Base-by-base conservation (phyloP, 805 yeast species). In the Lachancea meyersii region DNA sequence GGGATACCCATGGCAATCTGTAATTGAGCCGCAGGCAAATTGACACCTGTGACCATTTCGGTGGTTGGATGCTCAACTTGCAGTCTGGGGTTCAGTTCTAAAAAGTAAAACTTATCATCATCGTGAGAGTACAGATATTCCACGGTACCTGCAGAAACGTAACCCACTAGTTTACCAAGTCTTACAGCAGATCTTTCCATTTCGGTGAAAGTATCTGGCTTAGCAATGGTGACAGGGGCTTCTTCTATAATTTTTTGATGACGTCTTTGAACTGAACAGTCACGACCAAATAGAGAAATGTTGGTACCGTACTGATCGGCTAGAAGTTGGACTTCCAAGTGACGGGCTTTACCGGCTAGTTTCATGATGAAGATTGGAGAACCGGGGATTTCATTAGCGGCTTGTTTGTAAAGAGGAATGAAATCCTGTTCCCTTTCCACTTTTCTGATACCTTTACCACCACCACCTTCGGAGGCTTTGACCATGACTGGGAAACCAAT, bases 1-100 rank as follows among this genome's bases (percentile, higher is more conserved):
- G 98, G 97, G 47, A 93, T 79, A 77, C 99, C 99, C 99, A 93
- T 93, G 50, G 98, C 97, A 68, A 93, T 86, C 71, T 93, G 98
- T 53, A 93, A 78, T 71, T 93, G 98, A 30, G 99, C 96, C 45
- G 97, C 95, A 22, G 99, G 99, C 63, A 93, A 75, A 63, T 93
- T 94, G 42, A 93, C 97, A 52, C 98, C 98, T 19, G 95, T 83
- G 44, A 88, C 98, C 99, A 93, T 93, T 72, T 93, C 99, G 31
- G 98, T 93, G 35, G 98, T 93, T 59, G 99, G 99, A 75, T 93
- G 99, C 76, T 93, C 99, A 47, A 93, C 99, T 74, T 93, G 99
- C 65, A 93, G 76, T 75, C 99, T 86, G 58, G 99, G 98, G 66
- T 93, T 93, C 64, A 93, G 77, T 71, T 93, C 99, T 64, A 93